phyloP scores from a whole-genome alignment of 148 eudicot species.

The Polygonum aviculare region DNA sequence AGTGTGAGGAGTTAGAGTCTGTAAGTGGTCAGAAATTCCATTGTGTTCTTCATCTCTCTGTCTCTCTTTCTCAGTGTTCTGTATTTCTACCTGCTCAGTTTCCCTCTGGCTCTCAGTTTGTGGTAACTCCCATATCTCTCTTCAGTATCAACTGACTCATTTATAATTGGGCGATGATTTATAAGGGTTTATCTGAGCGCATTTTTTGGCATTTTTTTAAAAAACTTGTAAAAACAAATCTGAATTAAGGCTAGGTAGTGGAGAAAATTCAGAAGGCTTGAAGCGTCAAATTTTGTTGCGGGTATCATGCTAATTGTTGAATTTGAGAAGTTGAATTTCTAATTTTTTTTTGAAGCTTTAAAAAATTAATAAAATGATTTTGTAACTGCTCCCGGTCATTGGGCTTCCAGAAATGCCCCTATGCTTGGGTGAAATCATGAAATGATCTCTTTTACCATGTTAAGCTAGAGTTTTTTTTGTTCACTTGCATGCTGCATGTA shows the following conservation, averaged over 20 bases:
- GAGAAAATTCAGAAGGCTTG: conserved; percentile 3
- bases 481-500: too few species aligned
- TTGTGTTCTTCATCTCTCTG: not conserved
- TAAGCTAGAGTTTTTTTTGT: too few species aligned
- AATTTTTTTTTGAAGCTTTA: not conserved
- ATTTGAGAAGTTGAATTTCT: not conserved
- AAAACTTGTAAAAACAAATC: not conserved
- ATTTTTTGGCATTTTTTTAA: not conserved
- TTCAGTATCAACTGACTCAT: not conserved
- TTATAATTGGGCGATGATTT: not conserved
- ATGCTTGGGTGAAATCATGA: not conserved
- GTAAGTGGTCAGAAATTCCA: not conserved
- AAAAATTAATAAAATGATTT: not conserved
- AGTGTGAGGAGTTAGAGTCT: not conserved
- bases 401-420: not conserved
- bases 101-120: not conserved
- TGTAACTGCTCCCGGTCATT: not conserved
- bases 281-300: conserved; percentile 3
- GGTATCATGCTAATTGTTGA: not conserved
- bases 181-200: not conserved
- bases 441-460: too few species aligned
- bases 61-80: not conserved
- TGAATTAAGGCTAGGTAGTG: not conserved
- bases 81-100: not conserved
- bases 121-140: not conserved